Evolutionary conservation across 768 basidiomycete genomes (phyloP).

Genomic region (Plicaturopsis crispa): DNA sequence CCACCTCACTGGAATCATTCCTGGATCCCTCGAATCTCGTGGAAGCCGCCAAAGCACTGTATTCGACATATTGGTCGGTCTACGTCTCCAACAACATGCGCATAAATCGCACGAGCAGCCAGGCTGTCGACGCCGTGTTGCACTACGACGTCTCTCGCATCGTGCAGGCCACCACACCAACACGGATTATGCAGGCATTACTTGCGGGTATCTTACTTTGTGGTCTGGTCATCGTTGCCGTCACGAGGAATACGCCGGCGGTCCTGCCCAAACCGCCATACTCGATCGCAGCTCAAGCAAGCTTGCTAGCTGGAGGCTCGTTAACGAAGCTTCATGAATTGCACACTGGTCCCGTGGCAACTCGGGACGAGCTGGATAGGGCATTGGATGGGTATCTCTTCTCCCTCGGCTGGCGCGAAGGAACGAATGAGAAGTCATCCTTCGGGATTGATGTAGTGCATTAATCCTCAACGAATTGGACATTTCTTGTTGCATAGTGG

Average conservation of each 20-base stretch:
- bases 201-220: conserved; percentile 2
- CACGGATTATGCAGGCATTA: conserved; percentile 4
- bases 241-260: not conserved
- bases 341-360: not conserved
- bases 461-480: no score
- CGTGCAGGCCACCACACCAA: conserved; percentile 4
- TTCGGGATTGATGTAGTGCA: conserved; percentile 6
- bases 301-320: conserved; percentile 3
- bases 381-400: conserved; percentile 2
- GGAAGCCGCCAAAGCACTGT: conserved; percentile 1
- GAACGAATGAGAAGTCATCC: not conserved
- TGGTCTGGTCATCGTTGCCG: not conserved
- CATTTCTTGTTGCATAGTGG: no score
- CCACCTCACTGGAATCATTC: conserved; percentile 4
- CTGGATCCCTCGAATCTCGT: conserved; percentile 1
- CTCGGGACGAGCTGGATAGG: conserved; percentile 1
- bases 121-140: no score
- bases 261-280: conserved; percentile 5
- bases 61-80: conserved; percentile 3
- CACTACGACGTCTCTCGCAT: not conserved
- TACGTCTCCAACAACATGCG: conserved; percentile 1
- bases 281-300: conserved; percentile 5
- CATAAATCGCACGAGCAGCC: no score
- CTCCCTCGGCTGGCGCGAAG: conserved; percentile 4
- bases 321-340: conserved; percentile 6